Evolutionary conservation across 805 yeast species (phyloP).

Genomic region (Zygosaccharomyces kombuchaensis): DNA sequence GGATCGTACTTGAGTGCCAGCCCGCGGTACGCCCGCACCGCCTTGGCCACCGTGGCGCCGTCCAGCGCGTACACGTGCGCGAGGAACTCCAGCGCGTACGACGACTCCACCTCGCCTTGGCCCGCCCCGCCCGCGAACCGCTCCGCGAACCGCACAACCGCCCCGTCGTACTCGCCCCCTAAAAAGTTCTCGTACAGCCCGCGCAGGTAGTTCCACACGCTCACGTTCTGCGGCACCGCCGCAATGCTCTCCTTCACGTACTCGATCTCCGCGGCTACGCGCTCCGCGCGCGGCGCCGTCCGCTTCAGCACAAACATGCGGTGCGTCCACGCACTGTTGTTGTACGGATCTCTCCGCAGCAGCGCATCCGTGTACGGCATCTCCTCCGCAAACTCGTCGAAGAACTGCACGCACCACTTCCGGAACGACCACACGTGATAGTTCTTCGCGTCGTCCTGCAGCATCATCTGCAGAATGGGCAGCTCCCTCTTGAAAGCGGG

Average conservation of each 20-base stretch:
- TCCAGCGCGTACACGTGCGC: constrained; percentile 44
- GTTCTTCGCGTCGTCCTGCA: constrained; percentile 78
- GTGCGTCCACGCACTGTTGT: constrained; percentile 93
- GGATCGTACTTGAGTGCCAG: constrained; percentile 56
- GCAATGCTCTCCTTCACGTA: constrained; percentile 48
- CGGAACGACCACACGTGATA: constrained; percentile 96
- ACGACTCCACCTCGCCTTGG: constrained; percentile 39
- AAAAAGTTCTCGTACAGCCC: constrained; percentile 46
- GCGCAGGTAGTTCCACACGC: constrained; percentile 77
- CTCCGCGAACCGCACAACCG: constrained; percentile 44
- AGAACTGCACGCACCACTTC: constrained; percentile 70
- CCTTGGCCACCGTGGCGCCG: constrained; percentile 30
- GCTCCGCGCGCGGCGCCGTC: constrained; percentile 17
- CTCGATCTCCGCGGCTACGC: constrained; percentile 46
- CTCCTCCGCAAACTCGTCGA: constrained; percentile 49
- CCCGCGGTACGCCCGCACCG: constrained; percentile 45
- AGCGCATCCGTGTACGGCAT: constrained; percentile 45
- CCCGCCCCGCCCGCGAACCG: constrained; percentile 35
- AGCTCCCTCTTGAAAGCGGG: constrained; percentile 48
- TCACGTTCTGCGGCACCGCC: constrained; percentile 72
- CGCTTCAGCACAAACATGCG: constrained; percentile 55
- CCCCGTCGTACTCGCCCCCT: constrained; percentile 30
- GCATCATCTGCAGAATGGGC: constrained; percentile 61
- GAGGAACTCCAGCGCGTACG: constrained; percentile 61
- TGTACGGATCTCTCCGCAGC: constrained; percentile 63